Evolutionary conservation across 2,329 filamentous ascomycete species (phyloP), one percentile per base, ranked within the genome.

Genomic region (Talaromyces funiculosus): DNA sequence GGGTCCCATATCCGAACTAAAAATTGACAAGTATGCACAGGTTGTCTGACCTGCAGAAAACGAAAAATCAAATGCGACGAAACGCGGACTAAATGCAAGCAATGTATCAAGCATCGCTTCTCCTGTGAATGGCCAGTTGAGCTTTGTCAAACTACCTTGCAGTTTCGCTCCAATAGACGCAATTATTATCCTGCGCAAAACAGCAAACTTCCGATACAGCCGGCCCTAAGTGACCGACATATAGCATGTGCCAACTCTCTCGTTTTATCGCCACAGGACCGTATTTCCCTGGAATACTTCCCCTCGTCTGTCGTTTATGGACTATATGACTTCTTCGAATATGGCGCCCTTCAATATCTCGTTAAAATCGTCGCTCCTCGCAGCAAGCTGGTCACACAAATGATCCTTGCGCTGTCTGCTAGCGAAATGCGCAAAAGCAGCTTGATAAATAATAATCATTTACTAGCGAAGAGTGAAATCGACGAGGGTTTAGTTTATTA

Each of bases 191-290:
- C 38, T 42, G 38, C 18, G n/a, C n/a, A 42, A 20, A 42, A 20
- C 3, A 42, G 18, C n/a, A 42, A 20, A 20, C 3, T 1, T 24
- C 24, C 24, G 33, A 22, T 45, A 56, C 53, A 43, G 16, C 38
- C 22, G 9, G 53, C 53, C 26, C 53, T 56, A 14, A 56, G 37
- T 31, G 53, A 56, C 10, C 53, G 53, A 20, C 37, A 57, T 47
- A 57, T 57, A 47, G 40, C 54, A 57, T 57, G 54, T 26, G 54
- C 54, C 40, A 57, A 57, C 47, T 57, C 54, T 57, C 54, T 45
- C 3, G n/a, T 57, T 10, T 35, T 59, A 12, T 58, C 56, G 18
- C 42, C 22, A 51, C 31, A 53, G 47, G 56, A 53, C 45, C 24
- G 56, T 51, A 20, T 31, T 38, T 58, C 33, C n/a, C n/a, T 57